Conservation (phyloP, 495 filamentous ascomycete species). For the Chaetomium fimeti region DNA sequence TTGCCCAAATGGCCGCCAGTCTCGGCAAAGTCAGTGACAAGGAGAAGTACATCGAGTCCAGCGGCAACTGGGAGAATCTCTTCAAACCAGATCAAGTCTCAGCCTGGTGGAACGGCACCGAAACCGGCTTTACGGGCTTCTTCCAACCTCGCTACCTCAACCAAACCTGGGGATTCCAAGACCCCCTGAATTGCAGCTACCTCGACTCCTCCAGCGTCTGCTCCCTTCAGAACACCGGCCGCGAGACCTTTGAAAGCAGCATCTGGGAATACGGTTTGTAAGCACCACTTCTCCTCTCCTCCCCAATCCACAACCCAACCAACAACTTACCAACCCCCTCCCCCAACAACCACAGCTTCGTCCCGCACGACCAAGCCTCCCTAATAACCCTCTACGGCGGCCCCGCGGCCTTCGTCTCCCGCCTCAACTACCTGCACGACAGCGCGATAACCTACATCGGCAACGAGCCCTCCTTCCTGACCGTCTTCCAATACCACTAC, state of each 20-base stretch:
- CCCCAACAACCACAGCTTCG: slow-evolving; percentile 48
- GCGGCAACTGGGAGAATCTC: slow-evolving; percentile 66
- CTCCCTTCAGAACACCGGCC: slow-evolving; percentile 60
- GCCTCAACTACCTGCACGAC: slow-evolving; percentile 66
- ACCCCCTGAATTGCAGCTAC: slow-evolving; percentile 65
- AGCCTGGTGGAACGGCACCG: slow-evolving; percentile 53
- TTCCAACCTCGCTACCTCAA: slow-evolving; percentile 67
- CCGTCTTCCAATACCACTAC: slow-evolving; percentile 71
- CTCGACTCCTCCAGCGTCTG: slow-evolving; percentile 53
- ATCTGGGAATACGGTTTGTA: slow-evolving; percentile 70
- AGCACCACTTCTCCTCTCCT: slow-evolving; percentile 24
- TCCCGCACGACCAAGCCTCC: slow-evolving; percentile 67
- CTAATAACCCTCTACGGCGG: slow-evolving; percentile 63
- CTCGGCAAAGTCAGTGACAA: slow-evolving; percentile 55
- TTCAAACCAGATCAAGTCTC: slow-evolving; percentile 64
- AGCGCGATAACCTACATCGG: slow-evolving; percentile 65
- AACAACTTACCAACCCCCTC: neutral
- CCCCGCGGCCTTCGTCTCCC: slow-evolving; percentile 55
- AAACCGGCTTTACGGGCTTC: slow-evolving; percentile 66
- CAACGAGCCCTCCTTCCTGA: slow-evolving; percentile 70
- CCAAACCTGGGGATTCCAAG: slow-evolving; percentile 65
- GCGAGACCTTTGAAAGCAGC: slow-evolving; percentile 70
- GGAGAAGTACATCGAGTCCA: slow-evolving; percentile 61
- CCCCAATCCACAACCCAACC: neutral
- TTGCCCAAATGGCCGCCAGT: slow-evolving; percentile 59